Conservation (phyloP, 345 rosid genomes). For the Nephelium lappaceum region DNA sequence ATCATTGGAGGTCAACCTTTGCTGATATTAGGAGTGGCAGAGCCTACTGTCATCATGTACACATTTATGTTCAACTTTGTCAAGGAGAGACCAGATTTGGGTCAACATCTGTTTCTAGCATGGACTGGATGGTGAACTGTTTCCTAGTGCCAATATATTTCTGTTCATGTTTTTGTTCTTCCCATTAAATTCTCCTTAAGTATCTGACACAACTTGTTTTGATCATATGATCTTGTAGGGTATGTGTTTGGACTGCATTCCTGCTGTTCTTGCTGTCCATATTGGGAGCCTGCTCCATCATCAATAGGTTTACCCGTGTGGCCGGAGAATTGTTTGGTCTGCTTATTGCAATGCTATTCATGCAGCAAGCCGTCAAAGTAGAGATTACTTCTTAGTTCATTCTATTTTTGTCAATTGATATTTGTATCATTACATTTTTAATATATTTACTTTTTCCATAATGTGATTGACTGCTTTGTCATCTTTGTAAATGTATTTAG, state of each 20-base stretch:
- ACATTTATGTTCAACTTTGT: constrained; percentile 96
- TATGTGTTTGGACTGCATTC: constrained; percentile 90
- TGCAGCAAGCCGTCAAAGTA: constrained; percentile 98
- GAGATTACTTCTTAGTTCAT: constrained; percentile 20
- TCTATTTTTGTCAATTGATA: background rate
- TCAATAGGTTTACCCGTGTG: constrained; percentile 89
- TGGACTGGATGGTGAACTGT: constrained; percentile 86
- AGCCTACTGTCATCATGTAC: constrained; percentile 98
- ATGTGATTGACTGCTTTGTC: background rate
- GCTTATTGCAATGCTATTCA: constrained; percentile 96
- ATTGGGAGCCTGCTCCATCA: constrained; percentile 94
- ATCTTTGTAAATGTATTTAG: background rate
- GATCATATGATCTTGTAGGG: constrained; percentile 52
- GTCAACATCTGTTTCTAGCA: constrained; percentile 78
- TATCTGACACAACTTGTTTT: constrained; percentile 9
- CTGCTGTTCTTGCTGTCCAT: constrained; percentile 82
- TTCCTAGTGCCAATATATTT: background rate
- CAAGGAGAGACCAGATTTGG: constrained; percentile 81
- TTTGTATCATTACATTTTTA: too few relatives aligned
- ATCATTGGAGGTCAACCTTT: constrained; percentile 93
- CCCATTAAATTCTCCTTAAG: constrained; percentile 1
- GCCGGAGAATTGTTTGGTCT: constrained; percentile 96
- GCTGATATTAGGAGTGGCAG: constrained; percentile 97
- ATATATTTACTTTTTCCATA: background rate
- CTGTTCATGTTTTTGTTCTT: background rate